Evolutionary conservation across 805 yeast species (phyloP).

Genomic region (Hanseniaspora singularis): DNA sequence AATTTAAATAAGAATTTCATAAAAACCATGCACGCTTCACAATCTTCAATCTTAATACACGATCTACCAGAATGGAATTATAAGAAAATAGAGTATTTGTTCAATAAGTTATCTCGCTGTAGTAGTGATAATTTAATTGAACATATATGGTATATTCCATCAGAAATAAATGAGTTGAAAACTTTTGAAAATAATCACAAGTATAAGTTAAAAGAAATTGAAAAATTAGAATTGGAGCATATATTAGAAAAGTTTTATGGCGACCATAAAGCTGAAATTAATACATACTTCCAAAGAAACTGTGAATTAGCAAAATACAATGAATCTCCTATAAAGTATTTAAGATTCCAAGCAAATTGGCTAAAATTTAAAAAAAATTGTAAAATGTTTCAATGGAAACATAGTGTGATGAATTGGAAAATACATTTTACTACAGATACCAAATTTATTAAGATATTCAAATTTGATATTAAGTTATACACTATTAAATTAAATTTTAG

Average conservation of each 20-base stretch:
- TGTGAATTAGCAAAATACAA: neutral
- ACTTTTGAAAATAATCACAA: slow-evolving; percentile 26
- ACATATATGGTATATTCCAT: slow-evolving; percentile 49
- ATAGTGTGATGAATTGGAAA: neutral
- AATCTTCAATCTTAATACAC: slow-evolving; percentile 4
- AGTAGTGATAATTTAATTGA: slow-evolving; percentile 34
- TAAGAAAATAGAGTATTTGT: slow-evolving; percentile 19
- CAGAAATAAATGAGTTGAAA: slow-evolving; percentile 33
- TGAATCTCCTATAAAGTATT: neutral
- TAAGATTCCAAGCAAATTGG: neutral
- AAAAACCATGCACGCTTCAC: neutral
- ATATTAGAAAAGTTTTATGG: slow-evolving; percentile 19
- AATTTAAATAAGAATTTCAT: slow-evolving; percentile 20
- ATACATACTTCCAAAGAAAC: neutral
- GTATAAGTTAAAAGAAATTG: slow-evolving; percentile 29
- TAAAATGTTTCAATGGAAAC: neutral
- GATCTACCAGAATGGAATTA: slow-evolving; percentile 17
- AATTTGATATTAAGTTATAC: too few species aligned
- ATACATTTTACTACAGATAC: too few species aligned
- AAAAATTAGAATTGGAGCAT: slow-evolving; percentile 32
- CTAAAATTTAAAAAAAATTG: neutral
- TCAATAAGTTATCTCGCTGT: slow-evolving; percentile 21
- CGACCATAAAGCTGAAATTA: neutral
- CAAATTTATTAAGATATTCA: too few species aligned
- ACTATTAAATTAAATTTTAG: too few species aligned